Base-by-base conservation (phyloP, 805 yeast species). In the Teunomyces gatunensis region DNA sequence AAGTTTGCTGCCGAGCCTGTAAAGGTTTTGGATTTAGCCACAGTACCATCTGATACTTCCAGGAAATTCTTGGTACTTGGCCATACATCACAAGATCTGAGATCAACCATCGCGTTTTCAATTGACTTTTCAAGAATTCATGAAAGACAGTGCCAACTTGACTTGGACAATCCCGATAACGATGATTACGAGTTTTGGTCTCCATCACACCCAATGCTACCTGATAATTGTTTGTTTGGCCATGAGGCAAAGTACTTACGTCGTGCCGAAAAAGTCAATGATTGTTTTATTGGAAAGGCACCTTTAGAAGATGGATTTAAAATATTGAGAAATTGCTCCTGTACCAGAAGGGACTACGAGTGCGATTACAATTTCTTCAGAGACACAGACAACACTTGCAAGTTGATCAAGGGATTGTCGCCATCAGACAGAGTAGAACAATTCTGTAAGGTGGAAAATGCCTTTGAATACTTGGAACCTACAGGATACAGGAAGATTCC, bases 401-500 rank as follows among this genome's bases (percentile, higher is more conserved):
- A 81, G 61, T 77, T 90, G 35, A 87, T 90, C n/a, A 71, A 75
- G 17, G 97, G 97, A 0, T 71, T 80, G 46, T 63, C 75, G 4
- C 88, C 95, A 6, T 75, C 80, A 11, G 87, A 88, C 59, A 81
- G 83, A 47, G 55, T 60, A 55, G 68, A 77, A 23, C 78, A 75
- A 48, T 74, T 78, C 47, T 89, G 97, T 65, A 74, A 71, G 47
- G 72, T 75, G 47, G 72, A 80, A 3, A 75, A 74, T 37, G 75
- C 77, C 1, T 71, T 83, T 51, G 90, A 88, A 61, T 91, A 81
- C 63, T 88, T 83, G 74, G 85, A 85, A 54, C 89, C 96, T 12
- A 90, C 98, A 0, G 99, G 98, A 0, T 94, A 94, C 65, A 81
- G 99, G 63, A 83, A 81, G 57, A 78, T 91, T 23, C 94, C 96